These are phyloP conservation scores for Fusarium xylarioides DNA, from an alignment of 2,329 filamentous ascomycete genomes.

Conservation along the genomic window DNA sequence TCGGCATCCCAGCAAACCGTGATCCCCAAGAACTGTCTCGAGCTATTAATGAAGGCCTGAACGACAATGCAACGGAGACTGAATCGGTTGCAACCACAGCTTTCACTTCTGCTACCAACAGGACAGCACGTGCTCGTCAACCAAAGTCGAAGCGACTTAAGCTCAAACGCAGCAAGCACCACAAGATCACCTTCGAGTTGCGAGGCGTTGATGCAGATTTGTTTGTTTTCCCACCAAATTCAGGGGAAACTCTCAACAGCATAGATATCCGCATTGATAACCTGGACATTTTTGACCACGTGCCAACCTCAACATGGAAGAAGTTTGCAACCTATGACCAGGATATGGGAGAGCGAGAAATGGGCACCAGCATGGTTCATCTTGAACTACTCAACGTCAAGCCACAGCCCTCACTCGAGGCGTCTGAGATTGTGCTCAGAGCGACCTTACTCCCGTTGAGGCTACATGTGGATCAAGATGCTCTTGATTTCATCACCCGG, in stretches of 20 bases:
- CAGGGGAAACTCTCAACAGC: conserved; percentile 86
- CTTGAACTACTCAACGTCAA: conserved; percentile 88
- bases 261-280: conserved; percentile 84
- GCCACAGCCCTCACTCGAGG: conserved; percentile 83
- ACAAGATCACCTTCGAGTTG: conserved; percentile 96
- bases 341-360: conserved; percentile 85
- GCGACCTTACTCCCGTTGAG: conserved; percentile 83
- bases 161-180: conserved; percentile 84
- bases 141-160: conserved; percentile 70
- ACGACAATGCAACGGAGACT: conserved; percentile 87
- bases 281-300: conserved; percentile 91
- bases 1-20: conserved; percentile 85
- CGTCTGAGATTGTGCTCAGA: conserved; percentile 87
- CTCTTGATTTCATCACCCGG: conserved; percentile 93
- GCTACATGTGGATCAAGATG: conserved; percentile 96
- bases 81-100: conserved; percentile 86
- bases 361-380: conserved; percentile 88
- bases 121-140: conserved; percentile 54
- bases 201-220: conserved; percentile 85
- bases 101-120: conserved; percentile 66
- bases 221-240: conserved; percentile 78
- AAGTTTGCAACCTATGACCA: conserved; percentile 96
- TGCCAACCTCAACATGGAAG: conserved; percentile 96
- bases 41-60: conserved; percentile 87
- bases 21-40: conserved; percentile 84